Evolutionary conservation across 1,284 basidiomycete species (phyloP).

Genomic region (Phylloboletellus chloephorus): DNA sequence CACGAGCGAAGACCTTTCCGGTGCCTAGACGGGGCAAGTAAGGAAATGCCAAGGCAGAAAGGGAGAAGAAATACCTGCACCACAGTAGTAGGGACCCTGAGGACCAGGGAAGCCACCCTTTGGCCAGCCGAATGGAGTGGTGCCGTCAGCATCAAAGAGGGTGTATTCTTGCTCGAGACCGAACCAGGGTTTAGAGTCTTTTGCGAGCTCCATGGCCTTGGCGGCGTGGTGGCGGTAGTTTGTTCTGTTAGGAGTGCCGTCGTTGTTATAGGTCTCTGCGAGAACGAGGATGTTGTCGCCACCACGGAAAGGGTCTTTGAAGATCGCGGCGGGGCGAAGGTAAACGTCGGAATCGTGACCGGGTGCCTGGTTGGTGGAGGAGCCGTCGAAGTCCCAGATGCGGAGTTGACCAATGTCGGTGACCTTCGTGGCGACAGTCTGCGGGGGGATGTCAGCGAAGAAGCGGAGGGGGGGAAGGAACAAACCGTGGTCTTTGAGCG

Average conservation of each 20-base stretch:
- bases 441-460: slow-evolving; percentile 10
- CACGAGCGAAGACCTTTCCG: slow-evolving; percentile 97
- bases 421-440: slow-evolving; percentile 82
- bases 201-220: slow-evolving; percentile 90
- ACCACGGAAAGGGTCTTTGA: slow-evolving; percentile 99
- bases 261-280: slow-evolving; percentile 97
- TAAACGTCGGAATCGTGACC: slow-evolving; percentile 96
- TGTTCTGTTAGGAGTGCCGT: slow-evolving; percentile 96
- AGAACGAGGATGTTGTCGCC: slow-evolving; percentile 97
- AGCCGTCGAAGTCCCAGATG: slow-evolving; percentile 99
- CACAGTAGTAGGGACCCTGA: slow-evolving; percentile 99
- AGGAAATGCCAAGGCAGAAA: slow-evolving; percentile 11
- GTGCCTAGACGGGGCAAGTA: slow-evolving; percentile 53
- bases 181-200: slow-evolving; percentile 88
- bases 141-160: slow-evolving; percentile 89
- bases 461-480: slow-evolving; percentile 13
- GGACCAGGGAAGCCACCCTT: slow-evolving; percentile 99
- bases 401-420: slow-evolving; percentile 85
- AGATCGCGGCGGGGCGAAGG: slow-evolving; percentile 95
- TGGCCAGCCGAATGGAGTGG: slow-evolving; percentile 92
- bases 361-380: slow-evolving; percentile 94
- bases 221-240: slow-evolving; percentile 90
- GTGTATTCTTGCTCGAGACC: slow-evolving; percentile 99
- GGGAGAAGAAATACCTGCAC: slow-evolving; percentile 69
- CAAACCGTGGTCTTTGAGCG: slow-evolving; percentile 89